phyloP scores from a whole-genome alignment of 371 early-diverging fungal species.

The Mucor ambiguus region DNA sequence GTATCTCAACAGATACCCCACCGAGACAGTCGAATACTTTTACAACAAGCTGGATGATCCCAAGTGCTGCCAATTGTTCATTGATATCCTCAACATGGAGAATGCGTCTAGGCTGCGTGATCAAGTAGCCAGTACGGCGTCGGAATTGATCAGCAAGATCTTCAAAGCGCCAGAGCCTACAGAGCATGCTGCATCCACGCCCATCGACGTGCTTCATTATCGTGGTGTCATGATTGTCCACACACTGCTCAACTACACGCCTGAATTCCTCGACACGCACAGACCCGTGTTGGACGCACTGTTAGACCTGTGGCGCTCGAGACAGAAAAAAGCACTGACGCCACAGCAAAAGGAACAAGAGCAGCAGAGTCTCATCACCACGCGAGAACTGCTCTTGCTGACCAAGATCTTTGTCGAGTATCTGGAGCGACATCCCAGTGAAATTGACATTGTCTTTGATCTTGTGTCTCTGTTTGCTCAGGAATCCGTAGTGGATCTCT shows the following conservation, averaged over 20 bases:
- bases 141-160: slow-evolving; percentile 60
- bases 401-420: slow-evolving; percentile 76
- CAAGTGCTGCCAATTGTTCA: slow-evolving; percentile 68
- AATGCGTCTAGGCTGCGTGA: slow-evolving; percentile 70
- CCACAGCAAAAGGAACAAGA: slow-evolving; percentile 60
- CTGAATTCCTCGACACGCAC: slow-evolving; percentile 62
- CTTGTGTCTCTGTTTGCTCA: slow-evolving; percentile 76
- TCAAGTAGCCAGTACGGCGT: slow-evolving; percentile 66
- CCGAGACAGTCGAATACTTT: slow-evolving; percentile 88
- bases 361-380: slow-evolving; percentile 47
- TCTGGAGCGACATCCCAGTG: slow-evolving; percentile 59
- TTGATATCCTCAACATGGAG: slow-evolving; percentile 65
- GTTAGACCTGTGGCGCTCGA: slow-evolving; percentile 57
- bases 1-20: slow-evolving; percentile 86
- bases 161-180: slow-evolving; percentile 41
- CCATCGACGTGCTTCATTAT: slow-evolving; percentile 36
- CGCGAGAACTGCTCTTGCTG: slow-evolving; percentile 61
- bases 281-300: slow-evolving; percentile 55
- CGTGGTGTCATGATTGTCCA: slow-evolving; percentile 70
- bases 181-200: slow-evolving; percentile 3
- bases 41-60: slow-evolving; percentile 68
- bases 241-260: slow-evolving; percentile 57
- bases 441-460: slow-evolving; percentile 76
- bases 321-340: slow-evolving; percentile 29
- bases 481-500: slow-evolving; percentile 71